Evolutionary conservation across 1,284 basidiomycete genomes (phyloP).

Genomic region (Melampsora americana): DNA sequence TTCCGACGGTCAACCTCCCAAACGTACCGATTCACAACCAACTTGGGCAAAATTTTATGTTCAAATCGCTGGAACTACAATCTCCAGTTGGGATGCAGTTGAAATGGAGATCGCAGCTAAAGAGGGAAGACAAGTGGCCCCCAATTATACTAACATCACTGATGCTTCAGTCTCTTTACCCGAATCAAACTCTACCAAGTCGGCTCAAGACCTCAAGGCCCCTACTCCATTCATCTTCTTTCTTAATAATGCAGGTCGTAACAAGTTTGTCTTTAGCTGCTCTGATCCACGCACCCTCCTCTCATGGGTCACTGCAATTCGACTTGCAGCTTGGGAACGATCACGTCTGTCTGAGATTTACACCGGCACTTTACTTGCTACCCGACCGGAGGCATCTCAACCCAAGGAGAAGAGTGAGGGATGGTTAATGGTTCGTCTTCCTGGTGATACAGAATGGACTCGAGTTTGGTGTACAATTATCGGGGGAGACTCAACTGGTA

Average conservation of each 20-base stretch:
- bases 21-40: slow-evolving; percentile 32
- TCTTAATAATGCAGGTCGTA: slow-evolving; percentile 51
- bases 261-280: slow-evolving; percentile 51
- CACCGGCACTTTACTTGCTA: slow-evolving; percentile 72
- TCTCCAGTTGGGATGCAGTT: slow-evolving; percentile 49
- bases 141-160: slow-evolving; percentile 44
- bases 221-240: slow-evolving; percentile 29
- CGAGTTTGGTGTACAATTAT: slow-evolving; percentile 73
- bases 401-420: slow-evolving; percentile 76
- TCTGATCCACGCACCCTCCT: slow-evolving; percentile 45
- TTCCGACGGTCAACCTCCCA: slow-evolving; percentile 14
- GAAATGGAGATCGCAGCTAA: slow-evolving; percentile 50
- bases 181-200: background rate
- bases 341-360: slow-evolving; percentile 94
- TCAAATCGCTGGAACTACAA: slow-evolving; percentile 48
- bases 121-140: slow-evolving; percentile 45
- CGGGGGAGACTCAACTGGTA: background rate
- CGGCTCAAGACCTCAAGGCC: slow-evolving; percentile 2
- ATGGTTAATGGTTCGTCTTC: slow-evolving; percentile 84
- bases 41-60: slow-evolving; percentile 50
- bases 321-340: slow-evolving; percentile 91
- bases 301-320: slow-evolving; percentile 80
- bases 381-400: slow-evolving; percentile 27
- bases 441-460: slow-evolving; percentile 95
- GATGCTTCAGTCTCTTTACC: slow-evolving; percentile 21